phyloP scores from a whole-genome alignment of 768 basidiomycete species.

The Lentinus brumalis region DNA sequence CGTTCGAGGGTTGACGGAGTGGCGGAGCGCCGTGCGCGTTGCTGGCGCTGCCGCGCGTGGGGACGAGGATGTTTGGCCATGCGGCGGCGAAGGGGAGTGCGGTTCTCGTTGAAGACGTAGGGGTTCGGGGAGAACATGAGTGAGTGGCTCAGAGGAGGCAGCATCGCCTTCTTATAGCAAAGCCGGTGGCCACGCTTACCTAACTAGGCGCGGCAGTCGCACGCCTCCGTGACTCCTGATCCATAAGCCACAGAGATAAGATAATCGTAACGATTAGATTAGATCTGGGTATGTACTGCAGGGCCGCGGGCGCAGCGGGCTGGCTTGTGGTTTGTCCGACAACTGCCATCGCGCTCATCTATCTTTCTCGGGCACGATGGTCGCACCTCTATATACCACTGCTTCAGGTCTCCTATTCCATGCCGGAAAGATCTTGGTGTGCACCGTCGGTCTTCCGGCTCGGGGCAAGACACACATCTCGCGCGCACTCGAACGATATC shows the following conservation, averaged over 20 bases:
- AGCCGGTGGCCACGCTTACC: not conserved
- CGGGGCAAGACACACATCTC: constrained; percentile 98
- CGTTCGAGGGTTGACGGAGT: constrained; percentile 15
- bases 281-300: no score
- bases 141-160: not conserved
- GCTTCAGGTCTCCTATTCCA: constrained; percentile 85
- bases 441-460: constrained; percentile 92
- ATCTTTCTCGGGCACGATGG: constrained; percentile 50
- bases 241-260: not conserved
- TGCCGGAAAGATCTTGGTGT: constrained; percentile 92
- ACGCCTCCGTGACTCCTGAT: no score
- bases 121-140: constrained; percentile 11
- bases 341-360: not conserved
- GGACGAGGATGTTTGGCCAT: constrained; percentile 17
- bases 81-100: not conserved
- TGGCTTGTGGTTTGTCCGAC: not conserved
- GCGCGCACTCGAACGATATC: constrained; percentile 92
- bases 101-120: constrained; percentile 2
- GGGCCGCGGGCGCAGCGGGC: no score
- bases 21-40: constrained; percentile 4
- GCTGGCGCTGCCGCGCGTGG: constrained; percentile 8
- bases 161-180: not conserved
- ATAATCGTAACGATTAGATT: not conserved
- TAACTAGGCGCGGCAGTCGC: not conserved
- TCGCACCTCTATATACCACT: constrained; percentile 94